A percentile compares a stretch with the other conserved stretches of the same genome.
These are phyloP conservation scores for Hevea brasiliensis DNA, from an alignment of 345 rosid species.

Conservation along the genomic window DNA sequence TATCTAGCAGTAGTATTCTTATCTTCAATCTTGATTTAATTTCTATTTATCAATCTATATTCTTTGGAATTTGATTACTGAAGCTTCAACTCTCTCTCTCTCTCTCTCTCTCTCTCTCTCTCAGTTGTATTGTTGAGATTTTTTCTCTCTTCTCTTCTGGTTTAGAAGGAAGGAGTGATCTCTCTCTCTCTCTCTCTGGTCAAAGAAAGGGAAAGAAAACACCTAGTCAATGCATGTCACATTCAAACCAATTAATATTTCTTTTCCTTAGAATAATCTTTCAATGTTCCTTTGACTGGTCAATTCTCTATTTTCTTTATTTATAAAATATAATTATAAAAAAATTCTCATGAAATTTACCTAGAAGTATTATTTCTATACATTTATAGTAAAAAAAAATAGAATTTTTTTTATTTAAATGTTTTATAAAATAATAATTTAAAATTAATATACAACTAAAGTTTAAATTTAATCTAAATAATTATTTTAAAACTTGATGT, in stretches of 20 bases:
- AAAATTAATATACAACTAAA: no score
- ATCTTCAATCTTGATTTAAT: neutral
- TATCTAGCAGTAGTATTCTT: no score
- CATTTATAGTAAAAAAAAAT: no score
- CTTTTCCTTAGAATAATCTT: slow-evolving; percentile 26
- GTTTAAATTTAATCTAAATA: no score
- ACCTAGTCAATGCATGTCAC: slow-evolving; percentile 36
- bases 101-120: neutral
- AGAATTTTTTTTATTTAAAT: no score
- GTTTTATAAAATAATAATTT: no score
- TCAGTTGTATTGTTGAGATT: no score
- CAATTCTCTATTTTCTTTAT: slow-evolving; percentile 21
- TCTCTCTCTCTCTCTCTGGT: slow-evolving; percentile 1
- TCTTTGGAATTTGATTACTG: slow-evolving; percentile 11
- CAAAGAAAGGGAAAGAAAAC: slow-evolving; percentile 20
- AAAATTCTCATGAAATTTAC: no score
- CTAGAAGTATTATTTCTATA: no score
- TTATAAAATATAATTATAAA: neutral
- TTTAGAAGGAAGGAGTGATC: no score
- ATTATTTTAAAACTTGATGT: no score
- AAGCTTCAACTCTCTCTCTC: neutral
- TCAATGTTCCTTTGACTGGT: slow-evolving; percentile 46
- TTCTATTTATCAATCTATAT: neutral
- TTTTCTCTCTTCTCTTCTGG: neutral
- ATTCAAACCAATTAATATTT: slow-evolving; percentile 33